phyloP scores from a whole-genome alignment of 1,139 yeast genomes.

The Pichia inconspicua region DNA sequence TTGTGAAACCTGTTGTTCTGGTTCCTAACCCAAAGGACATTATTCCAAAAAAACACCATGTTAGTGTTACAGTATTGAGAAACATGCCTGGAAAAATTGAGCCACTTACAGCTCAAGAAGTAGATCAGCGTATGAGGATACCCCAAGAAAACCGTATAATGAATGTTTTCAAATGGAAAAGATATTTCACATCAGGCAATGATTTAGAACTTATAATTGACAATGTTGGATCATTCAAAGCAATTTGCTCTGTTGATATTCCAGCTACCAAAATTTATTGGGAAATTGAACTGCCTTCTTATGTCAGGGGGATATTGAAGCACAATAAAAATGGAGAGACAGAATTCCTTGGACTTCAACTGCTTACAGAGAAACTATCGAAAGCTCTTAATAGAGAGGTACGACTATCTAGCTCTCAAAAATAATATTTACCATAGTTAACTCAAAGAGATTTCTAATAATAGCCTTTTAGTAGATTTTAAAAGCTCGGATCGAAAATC shows the following conservation, averaged over 20 bases:
- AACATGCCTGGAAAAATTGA: constrained; percentile 6
- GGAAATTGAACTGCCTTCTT: constrained; percentile 5
- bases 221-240: constrained; percentile 9
- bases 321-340: neutral
- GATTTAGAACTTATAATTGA: constrained; percentile 7
- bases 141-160: neutral
- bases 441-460: no score
- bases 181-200: neutral
- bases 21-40: neutral
- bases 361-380: neutral
- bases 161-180: constrained; percentile 3
- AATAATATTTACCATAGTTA: no score
- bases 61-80: neutral
- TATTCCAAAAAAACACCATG: neutral
- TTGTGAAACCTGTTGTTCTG: constrained; percentile 13
- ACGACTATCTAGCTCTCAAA: neutral
- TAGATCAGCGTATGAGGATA: neutral
- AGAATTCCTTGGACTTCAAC: neutral
- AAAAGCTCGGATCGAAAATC: neutral
- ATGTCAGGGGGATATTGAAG: neutral
- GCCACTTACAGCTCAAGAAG: neutral
- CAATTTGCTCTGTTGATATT: neutral
- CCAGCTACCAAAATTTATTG: constrained; percentile 1
- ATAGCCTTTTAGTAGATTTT: no score
- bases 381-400: neutral